Percentiles rank a stretch among this genome's conserved stretches.
Evolutionary conservation across 2,329 filamentous ascomycete species (phyloP).

Genomic region (Ilyonectria sp.): DNA sequence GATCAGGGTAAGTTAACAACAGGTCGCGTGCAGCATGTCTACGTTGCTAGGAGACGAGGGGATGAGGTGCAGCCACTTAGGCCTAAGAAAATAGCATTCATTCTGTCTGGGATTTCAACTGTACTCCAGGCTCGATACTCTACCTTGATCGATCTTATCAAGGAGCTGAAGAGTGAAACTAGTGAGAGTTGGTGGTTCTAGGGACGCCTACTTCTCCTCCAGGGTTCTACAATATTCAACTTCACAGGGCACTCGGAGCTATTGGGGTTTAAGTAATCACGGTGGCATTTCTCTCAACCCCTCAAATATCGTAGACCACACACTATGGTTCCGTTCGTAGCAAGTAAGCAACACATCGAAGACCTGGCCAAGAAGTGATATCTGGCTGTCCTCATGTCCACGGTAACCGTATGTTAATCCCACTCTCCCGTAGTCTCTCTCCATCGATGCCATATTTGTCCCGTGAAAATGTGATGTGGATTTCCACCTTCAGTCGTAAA

Average conservation of each 20-base stretch:
- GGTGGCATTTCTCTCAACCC: conserved; percentile 24
- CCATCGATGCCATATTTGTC: neutral
- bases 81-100: neutral
- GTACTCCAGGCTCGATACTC: neutral
- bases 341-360: neutral
- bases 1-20: neutral
- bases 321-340: neutral
- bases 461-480: neutral
- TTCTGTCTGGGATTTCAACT: neutral
- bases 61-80: neutral
- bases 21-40: conserved; percentile 1
- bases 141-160: neutral
- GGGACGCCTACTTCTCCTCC: neutral
- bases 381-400: neutral
- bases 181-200: neutral
- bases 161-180: too few species aligned
- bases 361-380: neutral
- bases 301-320: conserved; percentile 2
- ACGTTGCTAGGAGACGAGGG: conserved; percentile 1
- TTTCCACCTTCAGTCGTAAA: neutral
- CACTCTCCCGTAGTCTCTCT: neutral
- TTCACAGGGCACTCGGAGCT: neutral
- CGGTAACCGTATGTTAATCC: neutral
- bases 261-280: neutral
- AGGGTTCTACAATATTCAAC: neutral